Evolutionary conservation across 2,329 filamentous ascomycete species (phyloP).

Genomic region (Aspergillus sp.): DNA sequence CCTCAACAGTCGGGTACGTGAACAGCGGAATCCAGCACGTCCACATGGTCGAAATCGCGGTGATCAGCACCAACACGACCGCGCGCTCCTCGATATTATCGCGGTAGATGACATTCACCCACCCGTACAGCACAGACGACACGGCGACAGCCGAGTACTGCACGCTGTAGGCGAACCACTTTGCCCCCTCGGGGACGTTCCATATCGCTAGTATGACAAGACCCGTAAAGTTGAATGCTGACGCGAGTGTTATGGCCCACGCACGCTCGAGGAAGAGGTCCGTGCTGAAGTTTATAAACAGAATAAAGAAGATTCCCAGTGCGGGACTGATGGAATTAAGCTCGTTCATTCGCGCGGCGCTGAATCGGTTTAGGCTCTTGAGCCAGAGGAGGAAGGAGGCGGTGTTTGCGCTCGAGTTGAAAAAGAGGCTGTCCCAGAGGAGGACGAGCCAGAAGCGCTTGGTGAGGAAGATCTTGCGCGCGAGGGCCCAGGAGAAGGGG

Average conservation of each 20-base stretch:
- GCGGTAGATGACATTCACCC: constrained; percentile 5
- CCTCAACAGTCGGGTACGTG: constrained; percentile 1
- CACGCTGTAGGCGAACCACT: constrained; percentile 5
- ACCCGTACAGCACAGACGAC: not conserved
- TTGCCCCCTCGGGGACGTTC: not conserved
- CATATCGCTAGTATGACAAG: not conserved
- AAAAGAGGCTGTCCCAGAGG: constrained; percentile 8
- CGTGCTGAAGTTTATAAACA: constrained; percentile 6
- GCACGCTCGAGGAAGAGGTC: constrained; percentile 5
- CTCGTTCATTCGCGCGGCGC: not conserved
- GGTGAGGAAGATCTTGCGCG: constrained; percentile 38
- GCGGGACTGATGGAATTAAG: constrained; percentile 1
- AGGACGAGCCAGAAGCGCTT: constrained; percentile 46
- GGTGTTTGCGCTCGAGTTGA: constrained; percentile 5
- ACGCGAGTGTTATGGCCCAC: constrained; percentile 5
- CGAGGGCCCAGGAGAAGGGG: constrained; percentile 35
- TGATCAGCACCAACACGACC: constrained; percentile 2
- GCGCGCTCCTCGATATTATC: constrained; percentile 10
- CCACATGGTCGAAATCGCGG: constrained; percentile 4
- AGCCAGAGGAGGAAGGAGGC: constrained; percentile 39
- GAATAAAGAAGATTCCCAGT: constrained; percentile 6
- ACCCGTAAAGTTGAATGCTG: not conserved
- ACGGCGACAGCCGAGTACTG: constrained; percentile 10
- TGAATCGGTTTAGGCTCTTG: constrained; percentile 42
- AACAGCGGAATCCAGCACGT: constrained; percentile 5